Conservation (phyloP, 2,329 filamentous ascomycete genomes). For the Paraconiothyrium brasiliense region DNA sequence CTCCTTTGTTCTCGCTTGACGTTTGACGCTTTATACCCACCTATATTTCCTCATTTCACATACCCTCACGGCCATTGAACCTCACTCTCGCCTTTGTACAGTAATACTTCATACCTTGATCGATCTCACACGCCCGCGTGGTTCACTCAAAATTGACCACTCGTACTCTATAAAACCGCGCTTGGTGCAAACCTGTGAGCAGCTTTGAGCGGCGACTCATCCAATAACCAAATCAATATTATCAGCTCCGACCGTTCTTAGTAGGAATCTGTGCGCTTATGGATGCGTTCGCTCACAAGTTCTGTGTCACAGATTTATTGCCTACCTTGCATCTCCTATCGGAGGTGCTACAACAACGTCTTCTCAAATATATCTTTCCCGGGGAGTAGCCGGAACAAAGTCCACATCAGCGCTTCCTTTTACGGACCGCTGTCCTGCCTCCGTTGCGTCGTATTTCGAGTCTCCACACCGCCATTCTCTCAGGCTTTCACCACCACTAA, state of each 20-base stretch:
- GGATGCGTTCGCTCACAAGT: not conserved
- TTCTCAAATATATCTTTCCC: slow-evolving; percentile 59
- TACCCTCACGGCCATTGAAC: not conserved
- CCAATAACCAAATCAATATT: too few relatives aligned
- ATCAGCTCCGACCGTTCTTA: not conserved
- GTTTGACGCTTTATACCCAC: slow-evolving; percentile 26
- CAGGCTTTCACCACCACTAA: slow-evolving; percentile 23
- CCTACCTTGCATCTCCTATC: slow-evolving; percentile 25
- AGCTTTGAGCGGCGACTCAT: not conserved
- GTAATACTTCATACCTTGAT: not conserved
- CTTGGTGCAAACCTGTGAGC: not conserved
- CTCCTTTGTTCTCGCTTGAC: slow-evolving; percentile 18
- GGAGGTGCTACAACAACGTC: slow-evolving; percentile 53
- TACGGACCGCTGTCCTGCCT: slow-evolving; percentile 22
- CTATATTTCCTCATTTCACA: not conserved
- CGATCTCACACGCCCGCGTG: not conserved
- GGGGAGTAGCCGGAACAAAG: slow-evolving; percentile 53
- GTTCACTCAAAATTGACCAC: not conserved
- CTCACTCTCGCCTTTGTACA: slow-evolving; percentile 5
- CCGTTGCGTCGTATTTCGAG: slow-evolving; percentile 27
- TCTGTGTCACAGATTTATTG: not conserved
- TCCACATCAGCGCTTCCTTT: slow-evolving; percentile 38
- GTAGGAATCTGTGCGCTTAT: not conserved
- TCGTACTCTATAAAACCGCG: not conserved
- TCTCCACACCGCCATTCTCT: slow-evolving; percentile 26